Conservation (phyloP, 371 early-diverging fungal genomes). For the Fennellomyces sp. region DNA sequence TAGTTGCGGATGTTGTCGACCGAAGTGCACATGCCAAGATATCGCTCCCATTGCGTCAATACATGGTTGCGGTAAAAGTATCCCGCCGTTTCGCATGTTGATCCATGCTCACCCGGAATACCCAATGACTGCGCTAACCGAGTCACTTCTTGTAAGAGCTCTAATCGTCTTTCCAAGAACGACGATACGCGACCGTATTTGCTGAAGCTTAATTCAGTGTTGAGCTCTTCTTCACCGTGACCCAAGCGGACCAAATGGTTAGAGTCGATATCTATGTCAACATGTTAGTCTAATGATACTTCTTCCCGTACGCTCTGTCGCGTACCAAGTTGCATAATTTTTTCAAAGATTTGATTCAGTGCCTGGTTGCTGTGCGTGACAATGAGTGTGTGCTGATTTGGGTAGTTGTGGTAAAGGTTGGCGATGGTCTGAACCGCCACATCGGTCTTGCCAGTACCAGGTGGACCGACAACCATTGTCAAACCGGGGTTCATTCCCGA, state of each 20-base stretch:
- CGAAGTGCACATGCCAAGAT: slow-evolving; percentile 25
- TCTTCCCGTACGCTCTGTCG: background rate
- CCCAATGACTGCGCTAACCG: slow-evolving; percentile 72
- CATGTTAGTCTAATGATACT: background rate
- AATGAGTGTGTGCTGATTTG: slow-evolving; percentile 86
- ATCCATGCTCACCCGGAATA: slow-evolving; percentile 81
- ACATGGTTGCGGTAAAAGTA: slow-evolving; percentile 86
- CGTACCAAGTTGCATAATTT: slow-evolving; percentile 71
- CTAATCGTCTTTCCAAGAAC: slow-evolving; percentile 81
- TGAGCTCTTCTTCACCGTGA: slow-evolving; percentile 91
- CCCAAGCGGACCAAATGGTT: slow-evolving; percentile 93
- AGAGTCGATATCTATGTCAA: slow-evolving; percentile 77
- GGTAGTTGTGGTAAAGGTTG: slow-evolving; percentile 90
- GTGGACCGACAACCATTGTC: slow-evolving; percentile 93
- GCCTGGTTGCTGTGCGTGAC: slow-evolving; percentile 96
- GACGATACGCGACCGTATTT: slow-evolving; percentile 93
- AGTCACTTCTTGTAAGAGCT: slow-evolving; percentile 78
- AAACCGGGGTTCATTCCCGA: slow-evolving; percentile 85
- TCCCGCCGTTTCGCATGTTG: slow-evolving; percentile 92
- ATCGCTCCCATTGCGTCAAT: slow-evolving; percentile 77
- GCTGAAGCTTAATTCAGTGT: slow-evolving; percentile 79
- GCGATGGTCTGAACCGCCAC: slow-evolving; percentile 94
- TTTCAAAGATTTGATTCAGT: slow-evolving; percentile 94
- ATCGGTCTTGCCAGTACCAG: slow-evolving; percentile 97
- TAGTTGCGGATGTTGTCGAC: slow-evolving; percentile 30